phyloP scores from a whole-genome alignment of 2,329 filamentous ascomycete species.

The Talaromyces amestolkiae region DNA sequence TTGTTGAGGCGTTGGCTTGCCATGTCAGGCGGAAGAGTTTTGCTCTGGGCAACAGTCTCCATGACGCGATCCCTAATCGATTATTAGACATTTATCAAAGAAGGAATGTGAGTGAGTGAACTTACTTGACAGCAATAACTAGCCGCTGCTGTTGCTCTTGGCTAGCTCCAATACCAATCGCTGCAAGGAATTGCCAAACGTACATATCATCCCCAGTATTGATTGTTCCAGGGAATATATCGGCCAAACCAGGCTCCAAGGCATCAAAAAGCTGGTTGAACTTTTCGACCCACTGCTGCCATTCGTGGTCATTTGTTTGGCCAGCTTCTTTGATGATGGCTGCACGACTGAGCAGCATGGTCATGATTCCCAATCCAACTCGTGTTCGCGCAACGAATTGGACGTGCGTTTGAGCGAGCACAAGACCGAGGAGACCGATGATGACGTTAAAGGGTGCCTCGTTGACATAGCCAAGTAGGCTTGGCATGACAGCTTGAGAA shows the following conservation, averaged over 20 bases:
- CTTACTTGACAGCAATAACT: constrained; percentile 84
- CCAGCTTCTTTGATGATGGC: constrained; percentile 86
- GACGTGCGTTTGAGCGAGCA: constrained; percentile 77
- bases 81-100: constrained; percentile 21
- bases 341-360: constrained; percentile 89
- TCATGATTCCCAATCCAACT: constrained; percentile 84
- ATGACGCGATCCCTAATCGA: constrained; percentile 74
- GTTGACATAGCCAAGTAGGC: constrained; percentile 83
- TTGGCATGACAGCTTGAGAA: constrained; percentile 81
- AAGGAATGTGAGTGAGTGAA: constrained; percentile 19
- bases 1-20: constrained; percentile 78
- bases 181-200: constrained; percentile 96
- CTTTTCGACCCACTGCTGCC: constrained; percentile 77
- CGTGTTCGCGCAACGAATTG: constrained; percentile 81
- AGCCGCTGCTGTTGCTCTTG: constrained; percentile 93
- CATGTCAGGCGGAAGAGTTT: constrained; percentile 85
- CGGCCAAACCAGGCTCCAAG: constrained; percentile 76
- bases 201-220: constrained; percentile 90
- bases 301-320: constrained; percentile 66
- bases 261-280: constrained; percentile 86
- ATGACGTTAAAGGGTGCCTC: constrained; percentile 90
- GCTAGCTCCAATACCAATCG: constrained; percentile 87
- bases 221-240: constrained; percentile 88
- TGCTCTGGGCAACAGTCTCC: constrained; percentile 85
- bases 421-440: constrained; percentile 80